Base-by-base conservation (phyloP, 2,329 filamentous ascomycete genomes). In the Hirsutella rhossiliensis region DNA sequence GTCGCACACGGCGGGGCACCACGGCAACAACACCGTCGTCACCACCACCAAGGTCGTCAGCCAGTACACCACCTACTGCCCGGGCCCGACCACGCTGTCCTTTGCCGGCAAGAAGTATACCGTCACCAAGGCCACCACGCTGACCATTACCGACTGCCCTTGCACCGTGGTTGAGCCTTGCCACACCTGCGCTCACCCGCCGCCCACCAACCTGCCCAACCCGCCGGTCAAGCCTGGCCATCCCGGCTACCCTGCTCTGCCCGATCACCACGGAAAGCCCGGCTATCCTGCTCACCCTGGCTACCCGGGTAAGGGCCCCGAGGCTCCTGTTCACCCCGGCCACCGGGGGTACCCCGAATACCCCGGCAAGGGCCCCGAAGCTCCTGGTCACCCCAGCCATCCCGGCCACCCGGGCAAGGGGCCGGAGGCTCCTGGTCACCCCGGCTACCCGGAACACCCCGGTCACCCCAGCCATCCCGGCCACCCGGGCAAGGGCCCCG, bases 91-190 rank as follows among this genome's bases (percentile, higher is more conserved):
- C 30, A 67, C 65, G 50, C 52, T 78, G 51, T 72, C 66, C 50
- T 62, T 72, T 59, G 68, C 68, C 54, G 60, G 62, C 55, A 66
- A 70, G 58, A 64, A 64, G 41, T 79, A 74, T 66, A 69, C 71
- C 40, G 67, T 78, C 52, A 72, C 69, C 43, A 64, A 68, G 57
- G 68, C 76, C 48, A 62, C 73, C 52, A 72, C 71, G 44, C 60
- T 78, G 50, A 77, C 72, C 54, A 69, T 81, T 45, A 68, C 65
- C 32, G 63, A 75, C 57, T 76, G 72, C 61, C 70, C 71, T 46
- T 75, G 72, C 65, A 73, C 71, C 38, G 47, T 64, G 42, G 50
- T 54, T 44, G 54, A 62, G 45, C 46, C 44, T n/a, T 50, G 46
- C 48, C n/a, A 42, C 15, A 48, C 44, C 23, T 44, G 41, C 38